phyloP scores from a whole-genome alignment of 1,284 basidiomycete species.

The Jaminaea rosea region DNA sequence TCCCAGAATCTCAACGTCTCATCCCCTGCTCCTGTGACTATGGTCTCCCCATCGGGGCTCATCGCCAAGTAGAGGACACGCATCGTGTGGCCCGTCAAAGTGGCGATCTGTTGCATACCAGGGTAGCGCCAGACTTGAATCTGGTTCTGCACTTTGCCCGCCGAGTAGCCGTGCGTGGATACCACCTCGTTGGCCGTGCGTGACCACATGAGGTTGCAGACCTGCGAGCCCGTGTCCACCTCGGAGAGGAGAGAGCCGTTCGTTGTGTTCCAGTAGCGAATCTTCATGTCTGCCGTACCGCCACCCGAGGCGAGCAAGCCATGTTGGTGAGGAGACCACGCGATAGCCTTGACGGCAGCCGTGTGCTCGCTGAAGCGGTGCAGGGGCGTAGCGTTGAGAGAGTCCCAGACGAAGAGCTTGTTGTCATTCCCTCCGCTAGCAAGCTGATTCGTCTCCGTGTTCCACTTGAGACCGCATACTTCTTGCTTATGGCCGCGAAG shows the following conservation, averaged over 20 bases:
- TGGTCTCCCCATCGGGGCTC: constrained; percentile 92
- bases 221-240: constrained; percentile 50
- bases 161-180: constrained; percentile 93
- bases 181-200: constrained; percentile 87
- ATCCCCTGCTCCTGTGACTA: constrained; percentile 94
- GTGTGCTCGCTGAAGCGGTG: constrained; percentile 94
- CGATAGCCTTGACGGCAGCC: constrained; percentile 93
- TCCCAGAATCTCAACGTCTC: constrained; percentile 88
- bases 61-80: constrained; percentile 85
- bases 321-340: constrained; percentile 91
- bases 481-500: constrained; percentile 83
- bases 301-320: constrained; percentile 92
- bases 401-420: constrained; percentile 93
- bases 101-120: constrained; percentile 61
- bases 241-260: constrained; percentile 66
- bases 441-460: constrained; percentile 63
- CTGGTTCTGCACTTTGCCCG: constrained; percentile 87
- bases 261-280: constrained; percentile 90
- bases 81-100: constrained; percentile 82
- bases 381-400: constrained; percentile 55
- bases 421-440: constrained; percentile 98
- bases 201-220: constrained; percentile 96
- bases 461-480: constrained; percentile 94
- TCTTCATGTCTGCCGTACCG: constrained; percentile 91
- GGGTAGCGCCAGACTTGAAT: constrained; percentile 98